Conservation (phyloP, 2,329 filamentous ascomycete genomes). For the Colletotrichum cereale region DNA sequence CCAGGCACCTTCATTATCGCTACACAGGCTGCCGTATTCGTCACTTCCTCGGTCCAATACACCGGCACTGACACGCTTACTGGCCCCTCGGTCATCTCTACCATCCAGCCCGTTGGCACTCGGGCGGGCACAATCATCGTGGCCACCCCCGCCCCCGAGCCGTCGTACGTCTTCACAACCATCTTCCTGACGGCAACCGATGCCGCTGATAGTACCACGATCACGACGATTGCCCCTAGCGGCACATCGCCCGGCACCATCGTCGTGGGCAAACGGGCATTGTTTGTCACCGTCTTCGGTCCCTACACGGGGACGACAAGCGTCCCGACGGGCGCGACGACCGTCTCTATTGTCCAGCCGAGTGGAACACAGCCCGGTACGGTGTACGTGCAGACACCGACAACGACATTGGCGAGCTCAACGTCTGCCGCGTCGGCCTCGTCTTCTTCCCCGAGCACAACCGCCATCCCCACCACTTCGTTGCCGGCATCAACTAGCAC, state of each 20-base stretch:
- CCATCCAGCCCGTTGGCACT: constrained; percentile 21
- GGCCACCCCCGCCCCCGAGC: not conserved
- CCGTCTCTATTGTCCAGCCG: constrained; percentile 25
- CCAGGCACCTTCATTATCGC: constrained; percentile 33
- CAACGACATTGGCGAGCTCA: not conserved
- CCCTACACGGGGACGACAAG: constrained; percentile 12
- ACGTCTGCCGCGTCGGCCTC: not conserved
- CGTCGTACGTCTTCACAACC: constrained; percentile 15
- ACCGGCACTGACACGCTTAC: constrained; percentile 16
- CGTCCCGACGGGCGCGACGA: constrained; percentile 6
- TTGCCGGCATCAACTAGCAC: not conserved
- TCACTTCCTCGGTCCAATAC: constrained; percentile 27
- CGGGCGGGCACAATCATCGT: constrained; percentile 29
- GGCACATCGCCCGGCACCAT: constrained; percentile 21
- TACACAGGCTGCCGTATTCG: constrained; percentile 21
- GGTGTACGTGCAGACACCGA: constrained; percentile 24
- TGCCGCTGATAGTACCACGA: not conserved
- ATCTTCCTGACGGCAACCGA: constrained; percentile 26
- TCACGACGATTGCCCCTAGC: constrained; percentile 11
- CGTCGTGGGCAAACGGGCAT: constrained; percentile 16
- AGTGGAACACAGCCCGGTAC: constrained; percentile 18
- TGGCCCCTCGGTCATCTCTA: constrained; percentile 14
- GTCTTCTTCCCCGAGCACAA: not conserved
- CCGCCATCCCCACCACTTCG: not conserved
- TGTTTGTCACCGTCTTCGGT: constrained; percentile 22